These are phyloP conservation scores for Amyloporia xantha DNA, from an alignment of 768 basidiomycete genomes.

Conservation along the genomic window DNA sequence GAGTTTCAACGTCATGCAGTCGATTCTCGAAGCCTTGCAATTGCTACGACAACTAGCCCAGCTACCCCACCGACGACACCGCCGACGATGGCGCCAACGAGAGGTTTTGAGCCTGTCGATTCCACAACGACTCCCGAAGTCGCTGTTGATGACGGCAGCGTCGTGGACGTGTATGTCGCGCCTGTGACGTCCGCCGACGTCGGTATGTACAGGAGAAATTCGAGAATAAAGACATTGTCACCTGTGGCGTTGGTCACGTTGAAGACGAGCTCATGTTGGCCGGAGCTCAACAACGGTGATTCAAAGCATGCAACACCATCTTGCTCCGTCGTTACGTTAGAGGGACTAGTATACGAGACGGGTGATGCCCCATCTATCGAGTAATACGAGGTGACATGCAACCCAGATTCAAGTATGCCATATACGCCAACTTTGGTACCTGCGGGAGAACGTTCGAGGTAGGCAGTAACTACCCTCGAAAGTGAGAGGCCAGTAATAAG, in stretches of 20 bases:
- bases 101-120: neutral
- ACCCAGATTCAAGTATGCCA: conserved; percentile 10
- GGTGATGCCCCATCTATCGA: conserved; percentile 5
- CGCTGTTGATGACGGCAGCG: neutral
- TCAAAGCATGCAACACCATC: conserved; percentile 15
- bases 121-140: neutral
- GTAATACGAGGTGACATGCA: conserved; percentile 11
- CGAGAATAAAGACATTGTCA: conserved; percentile 13
- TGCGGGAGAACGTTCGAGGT: neutral
- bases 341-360: conserved; percentile 9
- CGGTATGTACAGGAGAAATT: conserved; percentile 14
- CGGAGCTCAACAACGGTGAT: conserved; percentile 10
- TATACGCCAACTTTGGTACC: conserved; percentile 13
- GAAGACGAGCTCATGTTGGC: conserved; percentile 10
- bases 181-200: neutral
- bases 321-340: conserved; percentile 7
- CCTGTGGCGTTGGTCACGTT: conserved; percentile 14
- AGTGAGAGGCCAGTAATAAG: conserved; percentile 2
- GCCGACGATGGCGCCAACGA: conserved; percentile 14
- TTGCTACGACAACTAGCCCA: conserved; percentile 3
- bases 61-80: conserved; percentile 14
- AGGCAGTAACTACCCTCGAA: too few relatives aligned
- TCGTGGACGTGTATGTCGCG: neutral
- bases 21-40: too few relatives aligned
- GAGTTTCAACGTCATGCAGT: too few relatives aligned